These are phyloP conservation scores for Candida krabiensis DNA, from an alignment of 805 yeast genomes.

Conservation along the genomic window DNA sequence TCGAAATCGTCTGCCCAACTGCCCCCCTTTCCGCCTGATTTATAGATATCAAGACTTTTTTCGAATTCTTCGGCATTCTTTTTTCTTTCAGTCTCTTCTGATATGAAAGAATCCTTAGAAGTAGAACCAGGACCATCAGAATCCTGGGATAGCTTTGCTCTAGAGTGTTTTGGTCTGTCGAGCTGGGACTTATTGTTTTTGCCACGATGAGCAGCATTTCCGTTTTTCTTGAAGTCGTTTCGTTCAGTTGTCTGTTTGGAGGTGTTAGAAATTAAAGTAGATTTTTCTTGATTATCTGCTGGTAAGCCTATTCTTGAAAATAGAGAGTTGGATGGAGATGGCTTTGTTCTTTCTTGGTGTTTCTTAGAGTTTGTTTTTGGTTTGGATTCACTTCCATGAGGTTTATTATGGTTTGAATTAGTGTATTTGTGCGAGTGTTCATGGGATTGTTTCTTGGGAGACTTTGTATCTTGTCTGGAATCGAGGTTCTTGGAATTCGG, in stretches of 20 bases:
- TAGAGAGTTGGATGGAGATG: neutral
- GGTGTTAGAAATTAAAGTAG: too few relatives aligned
- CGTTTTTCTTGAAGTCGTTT: too few relatives aligned
- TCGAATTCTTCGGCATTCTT: slow-evolving; percentile 19
- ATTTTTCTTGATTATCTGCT: too few relatives aligned
- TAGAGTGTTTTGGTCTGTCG: neutral
- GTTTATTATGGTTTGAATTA: neutral
- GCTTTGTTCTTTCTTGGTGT: neutral
- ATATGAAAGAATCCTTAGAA: too few relatives aligned
- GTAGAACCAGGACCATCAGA: too few relatives aligned
- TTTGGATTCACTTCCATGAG: neutral
- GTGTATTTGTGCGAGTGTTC: neutral
- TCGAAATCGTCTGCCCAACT: slow-evolving; percentile 22
- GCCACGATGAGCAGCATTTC: too few relatives aligned
- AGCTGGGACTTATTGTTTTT: neutral
- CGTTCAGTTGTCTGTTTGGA: too few relatives aligned
- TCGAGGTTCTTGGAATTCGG: neutral
- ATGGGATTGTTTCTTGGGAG: too few relatives aligned
- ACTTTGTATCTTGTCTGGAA: too few relatives aligned
- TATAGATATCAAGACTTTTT: slow-evolving; percentile 11
- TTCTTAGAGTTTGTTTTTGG: neutral
- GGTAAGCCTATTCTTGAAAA: neutral
- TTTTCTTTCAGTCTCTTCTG: slow-evolving; percentile 10
- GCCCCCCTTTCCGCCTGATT: slow-evolving; percentile 8
- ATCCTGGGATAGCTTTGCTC: neutral